Evolutionary conservation across 148 eudicot species (phyloP).

Genomic region (Rhododendron molle): DNA sequence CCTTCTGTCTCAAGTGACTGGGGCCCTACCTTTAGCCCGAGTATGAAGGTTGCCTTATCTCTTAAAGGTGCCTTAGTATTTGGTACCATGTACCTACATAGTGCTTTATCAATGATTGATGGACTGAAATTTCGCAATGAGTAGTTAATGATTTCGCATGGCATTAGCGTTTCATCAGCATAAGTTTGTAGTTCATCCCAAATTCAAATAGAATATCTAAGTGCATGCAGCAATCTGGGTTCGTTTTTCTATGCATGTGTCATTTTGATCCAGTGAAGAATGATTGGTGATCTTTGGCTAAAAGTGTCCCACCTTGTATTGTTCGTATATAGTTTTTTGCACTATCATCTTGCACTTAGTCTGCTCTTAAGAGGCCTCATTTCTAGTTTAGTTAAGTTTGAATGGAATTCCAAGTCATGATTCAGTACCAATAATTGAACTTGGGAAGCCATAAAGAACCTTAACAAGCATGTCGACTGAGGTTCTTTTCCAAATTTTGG

Average conservation of each 20-base stretch:
- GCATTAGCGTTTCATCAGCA: background rate
- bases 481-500: background rate
- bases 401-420: background rate
- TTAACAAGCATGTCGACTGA: background rate
- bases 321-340: too few species aligned
- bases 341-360: too few species aligned
- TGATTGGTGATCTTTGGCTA: background rate
- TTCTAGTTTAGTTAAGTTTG: background rate
- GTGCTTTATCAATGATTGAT: too few species aligned
- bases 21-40: too few species aligned
- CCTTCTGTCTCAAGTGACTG: too few species aligned
- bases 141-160: background rate
- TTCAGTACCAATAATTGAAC: background rate
- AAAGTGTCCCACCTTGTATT: background rate
- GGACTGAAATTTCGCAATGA: too few species aligned
- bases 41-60: too few species aligned
- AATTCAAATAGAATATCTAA: background rate
- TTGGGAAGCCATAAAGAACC: background rate
- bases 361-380: background rate
- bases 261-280: constrained; percentile 4
- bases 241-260: background rate
- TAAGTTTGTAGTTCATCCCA: background rate
- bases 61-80: too few species aligned
- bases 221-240: background rate
- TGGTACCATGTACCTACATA: too few species aligned